phyloP scores from a whole-genome alignment of 2,329 filamentous ascomycete species.

The Arthrinium phaeospermum region DNA sequence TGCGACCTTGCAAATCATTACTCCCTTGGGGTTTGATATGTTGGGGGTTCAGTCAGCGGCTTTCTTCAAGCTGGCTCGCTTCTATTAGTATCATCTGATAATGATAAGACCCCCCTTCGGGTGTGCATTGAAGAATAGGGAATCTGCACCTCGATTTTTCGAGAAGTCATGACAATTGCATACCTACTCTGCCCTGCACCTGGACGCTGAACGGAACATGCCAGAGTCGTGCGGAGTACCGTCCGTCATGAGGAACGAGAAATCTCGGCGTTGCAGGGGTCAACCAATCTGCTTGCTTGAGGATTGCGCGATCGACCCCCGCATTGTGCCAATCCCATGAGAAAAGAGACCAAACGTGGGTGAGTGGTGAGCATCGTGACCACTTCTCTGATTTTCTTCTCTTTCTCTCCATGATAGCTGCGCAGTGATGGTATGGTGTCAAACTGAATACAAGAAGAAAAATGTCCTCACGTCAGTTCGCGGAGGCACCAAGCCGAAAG shows the following conservation, averaged over 20 bases:
- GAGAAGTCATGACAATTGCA: neutral
- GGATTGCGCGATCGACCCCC: conserved; percentile 11
- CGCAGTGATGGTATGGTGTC: neutral
- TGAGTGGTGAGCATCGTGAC: neutral
- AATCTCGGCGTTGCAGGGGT: conserved; percentile 3
- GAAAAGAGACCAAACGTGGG: neutral
- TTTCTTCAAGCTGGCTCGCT: neutral
- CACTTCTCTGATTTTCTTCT: neutral
- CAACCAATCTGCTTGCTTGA: neutral
- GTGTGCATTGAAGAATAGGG: too few relatives aligned
- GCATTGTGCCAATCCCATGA: neutral
- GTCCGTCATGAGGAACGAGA: neutral
- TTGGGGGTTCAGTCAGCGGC: neutral
- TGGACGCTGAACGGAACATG: neutral
- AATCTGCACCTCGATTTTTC: neutral
- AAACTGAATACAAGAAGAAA: neutral
- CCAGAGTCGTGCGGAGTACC: neutral
- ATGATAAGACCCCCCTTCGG: neutral
- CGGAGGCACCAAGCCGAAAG: conserved; percentile 16
- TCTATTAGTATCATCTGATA: neutral
- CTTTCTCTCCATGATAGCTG: neutral
- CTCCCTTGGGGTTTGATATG: neutral
- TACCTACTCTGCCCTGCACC: neutral
- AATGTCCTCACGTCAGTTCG: conserved; percentile 8
- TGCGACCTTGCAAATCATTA: neutral